These are phyloP conservation scores for Emergomyces africanus DNA, from an alignment of 2,329 filamentous ascomycete species.

Conservation along the genomic window DNA sequence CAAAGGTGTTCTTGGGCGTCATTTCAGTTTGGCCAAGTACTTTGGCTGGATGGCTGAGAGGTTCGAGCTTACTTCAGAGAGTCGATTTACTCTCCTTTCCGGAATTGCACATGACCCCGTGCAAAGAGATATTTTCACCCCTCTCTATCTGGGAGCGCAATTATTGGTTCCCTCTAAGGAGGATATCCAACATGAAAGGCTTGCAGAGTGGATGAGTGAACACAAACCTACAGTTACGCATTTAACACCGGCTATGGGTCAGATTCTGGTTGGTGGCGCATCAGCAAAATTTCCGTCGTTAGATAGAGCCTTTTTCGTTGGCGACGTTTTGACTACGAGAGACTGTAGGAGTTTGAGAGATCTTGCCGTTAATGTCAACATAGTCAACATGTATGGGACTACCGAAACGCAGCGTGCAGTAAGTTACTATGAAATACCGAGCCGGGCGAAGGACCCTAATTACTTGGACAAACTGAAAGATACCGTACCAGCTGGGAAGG, in stretches of 20 bases:
- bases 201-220: constrained; percentile 78
- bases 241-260: constrained; percentile 91
- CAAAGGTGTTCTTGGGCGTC: constrained; percentile 77
- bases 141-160: constrained; percentile 71
- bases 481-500: constrained; percentile 68
- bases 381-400: constrained; percentile 80
- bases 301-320: constrained; percentile 78
- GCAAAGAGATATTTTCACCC: constrained; percentile 67
- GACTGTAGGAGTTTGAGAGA: constrained; percentile 68
- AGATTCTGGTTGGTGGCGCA: constrained; percentile 80
- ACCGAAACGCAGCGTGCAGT: constrained; percentile 76
- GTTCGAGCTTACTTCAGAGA: constrained; percentile 60
- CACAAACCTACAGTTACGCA: constrained; percentile 68
- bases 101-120: constrained; percentile 59
- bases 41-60: constrained; percentile 86
- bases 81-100: constrained; percentile 68
- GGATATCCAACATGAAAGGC: constrained; percentile 71
- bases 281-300: constrained; percentile 63
- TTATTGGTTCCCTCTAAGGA: constrained; percentile 68
- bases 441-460: constrained; percentile 48
- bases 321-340: constrained; percentile 73
- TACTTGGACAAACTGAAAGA: constrained; percentile 54
- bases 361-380: constrained; percentile 60
- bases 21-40: constrained; percentile 76
- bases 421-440: constrained; percentile 66